Evolutionary conservation across 495 filamentous ascomycete genomes (phyloP), one percentile per base, ranked within the genome.

Genomic region (Aspergillus cavernicola): DNA sequence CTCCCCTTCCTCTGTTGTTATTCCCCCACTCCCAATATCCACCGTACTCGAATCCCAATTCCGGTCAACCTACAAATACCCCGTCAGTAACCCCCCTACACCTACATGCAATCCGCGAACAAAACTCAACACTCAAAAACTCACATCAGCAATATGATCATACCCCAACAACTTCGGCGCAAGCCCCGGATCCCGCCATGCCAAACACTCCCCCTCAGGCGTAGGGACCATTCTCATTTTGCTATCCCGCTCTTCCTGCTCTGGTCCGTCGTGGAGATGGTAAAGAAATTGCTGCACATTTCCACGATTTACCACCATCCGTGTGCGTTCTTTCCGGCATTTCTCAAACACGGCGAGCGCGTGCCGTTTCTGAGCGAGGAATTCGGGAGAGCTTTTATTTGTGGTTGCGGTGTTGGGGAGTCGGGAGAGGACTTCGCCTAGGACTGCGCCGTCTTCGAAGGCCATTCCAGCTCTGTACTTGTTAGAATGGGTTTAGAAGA

Each of bases 391-490:
- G 4, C 39, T 42, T 37, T 71, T 73, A 20, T 40, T 45, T 4
- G 60, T 58, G 11, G 45, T 20, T 0, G 64, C 47, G 22, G 33
- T 55, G 26, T 69, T 61, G 11, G 66, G 64, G 0, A 75, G 57
- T 13, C 71, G 66, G 0, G 71, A 69, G 6, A 75, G 65, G 56
- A 70, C 75, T 68, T 74, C 62, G 1, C 77, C 77, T 11, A 79
- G 73, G 18, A 76, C 73, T 1, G 76, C 77, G 13, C 72, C 76
- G 47, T 79, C 76, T 64, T 80, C 77, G 13, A 79, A 68, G 24
- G 74, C 66, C 62, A 68, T 70, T 24, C 72, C 72, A 4, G 77
- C 77, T 24, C 75, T 77, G 48, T n/a, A 9, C 1, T 1, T 15
- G 13, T 45, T 6, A 15, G 11, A 3, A 39, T 39, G 16, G 24